Evolutionary conservation across 192 early-diverging fungal species (phyloP).

Genomic region (Coemansia sp.): DNA sequence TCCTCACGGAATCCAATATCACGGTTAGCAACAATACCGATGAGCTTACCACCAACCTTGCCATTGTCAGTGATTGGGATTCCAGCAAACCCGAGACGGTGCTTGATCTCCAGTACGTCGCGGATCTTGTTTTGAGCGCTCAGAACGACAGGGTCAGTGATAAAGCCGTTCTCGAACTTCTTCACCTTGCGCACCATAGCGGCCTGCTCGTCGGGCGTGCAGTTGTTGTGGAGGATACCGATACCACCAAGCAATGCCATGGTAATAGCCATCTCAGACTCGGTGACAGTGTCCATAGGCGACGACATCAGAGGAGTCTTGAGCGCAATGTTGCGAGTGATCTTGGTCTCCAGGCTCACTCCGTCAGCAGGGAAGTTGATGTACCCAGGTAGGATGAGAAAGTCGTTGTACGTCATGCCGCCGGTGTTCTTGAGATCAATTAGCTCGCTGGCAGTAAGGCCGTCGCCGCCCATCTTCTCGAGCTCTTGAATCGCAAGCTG

Average conservation of each 20-base stretch:
- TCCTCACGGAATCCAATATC: conserved; percentile 95
- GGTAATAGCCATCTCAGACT: conserved; percentile 97
- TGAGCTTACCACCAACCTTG: conserved; percentile 82
- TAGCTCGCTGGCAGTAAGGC: conserved; percentile 81
- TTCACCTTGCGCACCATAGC: conserved; percentile 98
- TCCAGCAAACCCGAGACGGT: conserved; percentile 88
- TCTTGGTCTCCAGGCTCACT: conserved; percentile 78
- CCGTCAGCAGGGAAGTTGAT: conserved; percentile 89
- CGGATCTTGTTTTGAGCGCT: conserved; percentile 80
- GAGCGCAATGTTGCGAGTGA: conserved; percentile 89
- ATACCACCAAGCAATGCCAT: conserved; percentile 96
- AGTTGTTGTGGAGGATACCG: conserved; percentile 99
- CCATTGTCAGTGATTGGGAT: conserved; percentile 96
- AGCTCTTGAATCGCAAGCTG: conserved; percentile 49
- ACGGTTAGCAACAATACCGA: conserved; percentile 96
- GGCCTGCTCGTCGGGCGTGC: conserved; percentile 92
- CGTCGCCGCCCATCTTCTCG: conserved; percentile 66
- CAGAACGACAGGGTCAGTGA: conserved; percentile 90
- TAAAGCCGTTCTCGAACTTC: conserved; percentile 99
- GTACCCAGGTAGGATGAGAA: conserved; percentile 94
- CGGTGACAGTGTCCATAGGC: conserved; percentile 99
- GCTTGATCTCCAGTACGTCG: conserved; percentile 88
- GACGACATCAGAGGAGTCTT: conserved; percentile 93
- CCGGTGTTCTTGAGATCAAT: conserved; percentile 80
- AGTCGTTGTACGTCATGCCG: conserved; percentile 99